Base-by-base conservation (phyloP, 2,329 filamentous ascomycete species). In the Colletotrichum siamense region DNA sequence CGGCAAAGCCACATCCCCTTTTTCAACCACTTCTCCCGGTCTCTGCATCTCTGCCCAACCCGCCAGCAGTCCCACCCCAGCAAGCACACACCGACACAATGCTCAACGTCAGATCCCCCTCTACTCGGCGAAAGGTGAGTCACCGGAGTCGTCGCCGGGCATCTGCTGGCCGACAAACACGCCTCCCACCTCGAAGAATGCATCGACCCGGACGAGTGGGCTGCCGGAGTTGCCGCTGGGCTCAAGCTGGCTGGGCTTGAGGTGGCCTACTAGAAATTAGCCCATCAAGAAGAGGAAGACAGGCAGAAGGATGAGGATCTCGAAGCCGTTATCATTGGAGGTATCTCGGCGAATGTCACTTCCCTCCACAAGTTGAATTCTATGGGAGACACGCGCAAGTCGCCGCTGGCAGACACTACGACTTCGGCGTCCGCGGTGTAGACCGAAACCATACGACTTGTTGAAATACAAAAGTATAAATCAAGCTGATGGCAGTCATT, bases 381-480 rank as follows among this genome's bases (percentile, higher is more conserved):
- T 2, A 3, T 44, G 0, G 36, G 16, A 44, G 36, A 44, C 8
- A 44, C 1, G 16, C 16, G 36, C 16, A 44, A 44, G 36, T n/a
- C 16, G 36, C 16, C 36, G 36, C 5, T 8, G 36, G 16, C 36
- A 18, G 36, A 44, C 36, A 44, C 16, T 18, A 44, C 16, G 0
- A 44, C 36, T 5, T 5, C 36, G 8, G 8, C 2, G 36, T 18
- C 36, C 5, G 36, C 16, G 36, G 0, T 44, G 36, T 0, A 44
- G 36, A 44, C 16, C 36, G 0, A 10, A 1, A 44, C 16, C 36
- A n/a, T n/a, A 6, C 36, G 36, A n/a, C 39, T n/a, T 49, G 39
- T n/a, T 1, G 39, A n/a, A 49, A 0, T 49, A 0, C 2, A n/a
- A 12, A n/a, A 1, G 39, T n/a, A 49, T 49, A 10, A 0, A 12